Base-by-base conservation (phyloP, 345 rosid genomes). In the Hibiscus mutabilis region DNA sequence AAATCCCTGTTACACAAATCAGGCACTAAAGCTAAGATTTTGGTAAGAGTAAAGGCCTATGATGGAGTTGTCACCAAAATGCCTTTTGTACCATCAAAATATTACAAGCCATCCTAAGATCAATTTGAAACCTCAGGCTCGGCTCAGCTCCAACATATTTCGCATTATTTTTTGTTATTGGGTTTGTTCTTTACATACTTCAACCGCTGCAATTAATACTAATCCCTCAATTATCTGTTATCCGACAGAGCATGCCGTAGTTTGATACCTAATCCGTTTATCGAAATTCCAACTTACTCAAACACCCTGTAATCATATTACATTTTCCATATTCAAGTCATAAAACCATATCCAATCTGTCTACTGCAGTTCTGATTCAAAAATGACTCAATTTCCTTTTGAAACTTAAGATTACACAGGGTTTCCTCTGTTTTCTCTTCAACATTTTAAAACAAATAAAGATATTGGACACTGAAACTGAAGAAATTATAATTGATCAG, bases 1-100 rank as follows among this genome's bases (percentile, higher is more conserved):
- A 92, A 92, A 71, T 92, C 99, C 0, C 98, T 97, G 61, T 73
- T 63, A 25, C 99, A 95, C 87, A 95, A 95, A 77, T 77, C 70
- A 0, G 97, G 98, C 46, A 88, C 94, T 69, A 88, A 90, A 70
- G 90, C 86, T 55, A 92, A 96, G 80, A 77, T 96, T 60, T 56
- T 87, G 71, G 85, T 96, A 31, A 90, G 96, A 77, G 98, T 96
- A 59, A 95, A 95, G 83, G 86, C 86, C 44, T 87, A 92, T 18
- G 98, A 95, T 74, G 98, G 94, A 2, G 79, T 75, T 42, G 84
- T 90, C 81, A 87, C 97, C 1, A 88, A 89, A 84, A 87, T 87
- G 97, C 97, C 94, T 4, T 91, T 91, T 52, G 97, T 89, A 13
- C 89, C 94, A 5, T 81, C 94, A 55, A 89, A 86, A 74, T 91